These are phyloP conservation scores for Aspergillus sclerotioniger DNA, from an alignment of 495 filamentous ascomycete genomes.

Conservation along the genomic window DNA sequence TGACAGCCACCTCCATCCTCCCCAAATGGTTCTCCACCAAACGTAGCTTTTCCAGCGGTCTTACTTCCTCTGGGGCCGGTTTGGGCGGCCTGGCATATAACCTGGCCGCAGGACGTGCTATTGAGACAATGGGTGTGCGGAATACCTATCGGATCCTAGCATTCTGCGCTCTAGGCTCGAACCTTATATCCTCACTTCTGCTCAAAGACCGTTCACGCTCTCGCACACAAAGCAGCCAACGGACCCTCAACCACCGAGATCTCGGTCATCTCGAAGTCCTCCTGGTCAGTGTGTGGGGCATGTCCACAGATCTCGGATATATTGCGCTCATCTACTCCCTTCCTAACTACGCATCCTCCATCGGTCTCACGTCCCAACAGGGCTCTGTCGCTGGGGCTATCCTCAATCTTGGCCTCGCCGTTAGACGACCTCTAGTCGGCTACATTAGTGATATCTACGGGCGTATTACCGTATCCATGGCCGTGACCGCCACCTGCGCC, in stretches of 20 bases:
- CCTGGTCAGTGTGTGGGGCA: conserved; percentile 61
- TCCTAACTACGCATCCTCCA: conserved; percentile 61
- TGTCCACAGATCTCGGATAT: conserved; percentile 68
- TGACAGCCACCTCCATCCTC: conserved; percentile 54
- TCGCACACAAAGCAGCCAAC: not conserved
- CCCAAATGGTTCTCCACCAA: conserved; percentile 66
- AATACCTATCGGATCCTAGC: conserved; percentile 73
- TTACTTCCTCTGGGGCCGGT: conserved; percentile 65
- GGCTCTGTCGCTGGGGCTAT: conserved; percentile 65
- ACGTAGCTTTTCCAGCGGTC: conserved; percentile 61
- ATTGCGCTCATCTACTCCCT: conserved; percentile 70
- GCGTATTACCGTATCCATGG: conserved; percentile 62
- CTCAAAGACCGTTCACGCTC: conserved; percentile 56
- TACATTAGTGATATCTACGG: conserved; percentile 64
- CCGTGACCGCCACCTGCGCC: conserved; percentile 59
- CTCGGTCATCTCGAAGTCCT: conserved; percentile 55
- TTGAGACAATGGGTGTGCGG: conserved; percentile 55
- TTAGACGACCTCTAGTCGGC: conserved; percentile 68
- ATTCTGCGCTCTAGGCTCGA: conserved; percentile 57
- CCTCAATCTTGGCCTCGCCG: conserved; percentile 61
- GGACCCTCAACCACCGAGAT: conserved; percentile 54
- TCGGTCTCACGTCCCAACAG: conserved; percentile 62
- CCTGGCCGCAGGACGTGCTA: conserved; percentile 32
- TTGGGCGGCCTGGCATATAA: conserved; percentile 63
- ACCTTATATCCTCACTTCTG: conserved; percentile 54